Base-by-base conservation (phyloP, 164 flowering plant species). In the Aristolochia californica region DNA sequence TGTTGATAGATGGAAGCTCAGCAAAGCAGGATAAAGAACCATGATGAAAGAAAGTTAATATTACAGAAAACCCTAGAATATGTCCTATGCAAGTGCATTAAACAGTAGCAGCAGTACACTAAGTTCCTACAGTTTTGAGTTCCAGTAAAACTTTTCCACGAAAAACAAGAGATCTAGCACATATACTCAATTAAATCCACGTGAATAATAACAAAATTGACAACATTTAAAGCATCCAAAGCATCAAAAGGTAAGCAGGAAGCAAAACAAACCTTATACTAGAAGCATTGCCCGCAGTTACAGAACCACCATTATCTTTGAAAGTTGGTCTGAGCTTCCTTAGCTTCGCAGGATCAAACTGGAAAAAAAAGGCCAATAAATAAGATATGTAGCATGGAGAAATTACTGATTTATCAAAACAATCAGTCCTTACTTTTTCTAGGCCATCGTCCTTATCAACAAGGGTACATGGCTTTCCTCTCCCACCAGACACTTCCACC, bases 221-320 rank as follows among this genome's bases (percentile, higher is more conserved):
- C 40, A 34, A 34, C 40, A 34, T 8, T 12, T 34, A 4, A 34
- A 34, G 40, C 40, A 34, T 34, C 4, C 4, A 34, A 34, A 34
- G 40, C 40, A 34, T 34, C 4, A 4, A 34, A 34, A 34, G 10
- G 0, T 34, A 47, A 11, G 44, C 4, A 44, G 30, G 21, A 22
- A 38, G 15, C 17, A 21, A 24, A 27, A 27, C 48, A 48, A 53
- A 91, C 97, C 99, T 94, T 68, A 94, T 84, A 61, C 67, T 81
- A 62, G 99, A 94, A 64, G 97, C 93, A 84, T 94, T 94, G 57
- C 97, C 99, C 28, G 99, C 96, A 44, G 99, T 94, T 45, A 90
- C 95, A 63, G 99, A 70, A 55, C 99, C 96, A 13, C 89, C 88
- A 59, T 70, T 60, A 58, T 74, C 73, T 77, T 94, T 87, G 66